A percentile compares a stretch with the other conserved stretches of the same genome.
phyloP scores from a whole-genome alignment of 1,284 basidiomycete genomes.

The Leccinum huronense region DNA sequence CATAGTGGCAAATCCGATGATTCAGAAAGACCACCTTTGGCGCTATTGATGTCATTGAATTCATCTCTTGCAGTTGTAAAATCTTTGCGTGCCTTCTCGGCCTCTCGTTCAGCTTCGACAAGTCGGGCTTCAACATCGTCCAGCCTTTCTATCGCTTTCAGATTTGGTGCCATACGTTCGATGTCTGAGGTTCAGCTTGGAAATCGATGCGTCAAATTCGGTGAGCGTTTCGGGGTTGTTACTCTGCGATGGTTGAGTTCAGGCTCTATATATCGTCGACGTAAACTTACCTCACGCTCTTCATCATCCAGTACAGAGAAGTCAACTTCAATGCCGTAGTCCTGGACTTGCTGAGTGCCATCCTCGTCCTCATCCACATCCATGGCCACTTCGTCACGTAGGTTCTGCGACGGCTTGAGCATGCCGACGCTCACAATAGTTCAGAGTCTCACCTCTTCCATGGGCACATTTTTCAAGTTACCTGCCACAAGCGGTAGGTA shows the following conservation, averaged over 20 bases:
- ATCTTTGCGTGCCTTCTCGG: constrained; percentile 76
- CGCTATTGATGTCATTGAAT: constrained; percentile 84
- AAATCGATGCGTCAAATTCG: constrained; percentile 77
- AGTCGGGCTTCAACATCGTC: constrained; percentile 87
- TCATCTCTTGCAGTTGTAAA: constrained; percentile 88
- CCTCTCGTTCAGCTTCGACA: constrained; percentile 70
- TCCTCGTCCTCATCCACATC: constrained; percentile 86
- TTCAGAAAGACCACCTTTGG: constrained; percentile 50
- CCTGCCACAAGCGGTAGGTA: constrained; percentile 82
- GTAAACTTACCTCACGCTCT: constrained; percentile 64
- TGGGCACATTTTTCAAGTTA: constrained; percentile 81
- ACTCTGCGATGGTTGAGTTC: constrained; percentile 46
- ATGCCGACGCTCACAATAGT: constrained; percentile 2
- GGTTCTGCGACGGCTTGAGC: constrained; percentile 50
- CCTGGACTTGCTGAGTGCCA: constrained; percentile 69
- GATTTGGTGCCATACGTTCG: constrained; percentile 92
- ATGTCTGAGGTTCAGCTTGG: constrained; percentile 79
- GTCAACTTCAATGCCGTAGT: constrained; percentile 91
- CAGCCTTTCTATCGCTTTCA: constrained; percentile 94
- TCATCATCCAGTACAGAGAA: constrained; percentile 82
- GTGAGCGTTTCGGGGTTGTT: constrained; percentile 66
- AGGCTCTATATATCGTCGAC: not conserved
- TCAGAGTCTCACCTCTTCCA: constrained; percentile 77
- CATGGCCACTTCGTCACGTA: constrained; percentile 84
- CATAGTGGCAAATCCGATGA: not conserved